Conservation (phyloP, 148 eudicot species). For the Salicornia ramosissima region DNA sequence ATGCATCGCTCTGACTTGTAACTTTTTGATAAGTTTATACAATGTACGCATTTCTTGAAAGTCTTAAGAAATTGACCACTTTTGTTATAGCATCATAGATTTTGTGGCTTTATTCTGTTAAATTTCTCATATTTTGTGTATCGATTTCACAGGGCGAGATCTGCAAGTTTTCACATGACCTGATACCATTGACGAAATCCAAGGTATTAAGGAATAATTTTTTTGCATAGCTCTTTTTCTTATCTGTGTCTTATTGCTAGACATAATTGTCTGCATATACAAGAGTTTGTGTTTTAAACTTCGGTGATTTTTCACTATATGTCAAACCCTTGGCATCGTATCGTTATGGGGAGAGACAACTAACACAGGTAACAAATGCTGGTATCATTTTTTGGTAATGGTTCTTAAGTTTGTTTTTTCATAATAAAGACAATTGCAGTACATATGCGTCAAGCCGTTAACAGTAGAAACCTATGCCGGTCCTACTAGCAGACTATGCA, state of each 20-base stretch:
- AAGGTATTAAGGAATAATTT: slow-evolving; percentile 34
- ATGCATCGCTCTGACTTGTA: not conserved
- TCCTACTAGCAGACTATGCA: too few relatives aligned
- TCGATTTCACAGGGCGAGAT: slow-evolving; percentile 62
- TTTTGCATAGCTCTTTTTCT: not conserved
- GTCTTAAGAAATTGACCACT: too few relatives aligned
- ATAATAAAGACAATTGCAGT: too few relatives aligned
- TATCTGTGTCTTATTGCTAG: not conserved
- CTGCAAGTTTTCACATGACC: slow-evolving; percentile 94
- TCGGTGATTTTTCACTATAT: not conserved
- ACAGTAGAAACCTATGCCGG: too few relatives aligned
- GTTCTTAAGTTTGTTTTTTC: too few relatives aligned
- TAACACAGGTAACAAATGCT: not conserved
- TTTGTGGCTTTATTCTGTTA: not conserved
- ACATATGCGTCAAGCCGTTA: too few relatives aligned
- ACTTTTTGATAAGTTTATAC: not conserved
- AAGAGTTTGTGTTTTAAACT: not conserved
- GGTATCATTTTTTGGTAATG: too few relatives aligned
- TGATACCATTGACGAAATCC: slow-evolving; percentile 81
- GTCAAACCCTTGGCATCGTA: not conserved
- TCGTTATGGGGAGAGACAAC: not conserved
- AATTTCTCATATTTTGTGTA: slow-evolving; percentile 21
- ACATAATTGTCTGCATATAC: not conserved
- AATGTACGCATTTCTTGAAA: not conserved
- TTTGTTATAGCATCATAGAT: not conserved